These are phyloP conservation scores for Rhododendron griersonianum DNA, from an alignment of 148 eudicot species.

Conservation along the genomic window DNA sequence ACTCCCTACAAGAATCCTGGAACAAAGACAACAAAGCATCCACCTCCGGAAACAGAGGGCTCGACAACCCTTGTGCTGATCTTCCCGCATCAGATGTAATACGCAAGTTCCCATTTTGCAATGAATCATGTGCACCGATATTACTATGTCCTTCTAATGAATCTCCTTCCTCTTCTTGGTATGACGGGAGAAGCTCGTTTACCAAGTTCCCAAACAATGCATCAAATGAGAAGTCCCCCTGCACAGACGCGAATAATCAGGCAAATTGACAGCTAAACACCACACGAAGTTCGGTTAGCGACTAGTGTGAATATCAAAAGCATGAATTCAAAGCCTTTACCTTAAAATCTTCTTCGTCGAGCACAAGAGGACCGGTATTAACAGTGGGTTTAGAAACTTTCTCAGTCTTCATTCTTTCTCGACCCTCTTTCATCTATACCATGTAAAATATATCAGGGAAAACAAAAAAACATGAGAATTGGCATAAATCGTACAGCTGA, in stretches of 20 bases:
- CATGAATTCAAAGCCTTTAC: conserved; percentile 25
- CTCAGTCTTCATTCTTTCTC: conserved; percentile 32
- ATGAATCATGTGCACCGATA: conserved; percentile 34
- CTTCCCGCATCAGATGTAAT: conserved; percentile 35
- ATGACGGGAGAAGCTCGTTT: conserved; percentile 75
- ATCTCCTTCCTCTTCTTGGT: conserved; percentile 63
- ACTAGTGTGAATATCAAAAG: not conserved
- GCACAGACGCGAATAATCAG: conserved; percentile 3
- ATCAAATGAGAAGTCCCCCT: conserved; percentile 99
- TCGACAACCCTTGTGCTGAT: conserved; percentile 44
- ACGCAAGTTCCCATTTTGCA: conserved; percentile 54
- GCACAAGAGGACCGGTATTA: conserved; percentile 55
- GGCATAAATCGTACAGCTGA: not conserved
- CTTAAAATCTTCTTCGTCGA: conserved; percentile 92
- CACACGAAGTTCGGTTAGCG: not conserved
- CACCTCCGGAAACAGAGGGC: conserved; percentile 93
- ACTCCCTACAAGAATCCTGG: conserved; percentile 82
- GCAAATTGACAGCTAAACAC: not conserved
- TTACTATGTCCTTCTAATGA: conserved; percentile 53
- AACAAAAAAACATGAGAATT: not conserved
- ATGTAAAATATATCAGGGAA: not conserved
- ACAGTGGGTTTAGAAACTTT: conserved; percentile 35
- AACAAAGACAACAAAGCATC: conserved; percentile 76
- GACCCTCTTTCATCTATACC: conserved; percentile 41
- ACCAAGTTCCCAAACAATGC: conserved; percentile 92